phyloP scores from a whole-genome alignment of 1,284 basidiomycete genomes.

The Cerrena zonata region DNA sequence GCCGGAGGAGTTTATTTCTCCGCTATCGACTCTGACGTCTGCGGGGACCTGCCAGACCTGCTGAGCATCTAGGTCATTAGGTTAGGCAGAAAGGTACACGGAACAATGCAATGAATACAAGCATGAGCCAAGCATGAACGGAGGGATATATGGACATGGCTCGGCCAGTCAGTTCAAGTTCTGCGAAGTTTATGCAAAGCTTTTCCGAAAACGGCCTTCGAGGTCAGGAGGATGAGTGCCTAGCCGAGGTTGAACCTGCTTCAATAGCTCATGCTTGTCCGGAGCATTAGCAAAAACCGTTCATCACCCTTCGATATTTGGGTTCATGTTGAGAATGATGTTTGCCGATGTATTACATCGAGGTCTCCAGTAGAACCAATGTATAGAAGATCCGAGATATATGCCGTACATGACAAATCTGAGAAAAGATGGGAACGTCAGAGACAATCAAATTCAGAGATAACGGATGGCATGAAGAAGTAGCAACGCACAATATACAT shows the following conservation, averaged over 20 bases:
- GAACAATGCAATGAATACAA: too few relatives aligned
- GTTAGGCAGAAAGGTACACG: background rate
- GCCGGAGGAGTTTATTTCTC: background rate
- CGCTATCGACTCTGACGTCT: background rate
- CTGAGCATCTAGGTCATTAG: background rate
- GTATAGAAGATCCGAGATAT: background rate
- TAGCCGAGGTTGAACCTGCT: constrained; percentile 5
- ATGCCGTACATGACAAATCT: background rate
- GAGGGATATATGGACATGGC: background rate
- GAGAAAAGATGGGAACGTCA: background rate
- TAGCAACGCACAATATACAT: constrained; percentile 4
- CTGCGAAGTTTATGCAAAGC: constrained; percentile 18
- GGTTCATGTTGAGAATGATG: too few relatives aligned
- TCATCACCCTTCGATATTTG: too few relatives aligned
- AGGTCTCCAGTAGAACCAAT: background rate
- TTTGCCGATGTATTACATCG: too few relatives aligned
- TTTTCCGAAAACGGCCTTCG: constrained; percentile 10
- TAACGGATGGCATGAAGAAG: background rate
- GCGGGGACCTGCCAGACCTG: background rate
- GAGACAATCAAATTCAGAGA: background rate
- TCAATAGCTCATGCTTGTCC: too few relatives aligned
- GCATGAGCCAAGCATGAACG: too few relatives aligned
- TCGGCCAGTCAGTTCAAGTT: background rate
- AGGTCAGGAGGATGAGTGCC: constrained; percentile 7
- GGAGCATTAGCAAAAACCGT: too few relatives aligned